Conservation (phyloP, 129 eudicot species). For the Artemisia annua region DNA sequence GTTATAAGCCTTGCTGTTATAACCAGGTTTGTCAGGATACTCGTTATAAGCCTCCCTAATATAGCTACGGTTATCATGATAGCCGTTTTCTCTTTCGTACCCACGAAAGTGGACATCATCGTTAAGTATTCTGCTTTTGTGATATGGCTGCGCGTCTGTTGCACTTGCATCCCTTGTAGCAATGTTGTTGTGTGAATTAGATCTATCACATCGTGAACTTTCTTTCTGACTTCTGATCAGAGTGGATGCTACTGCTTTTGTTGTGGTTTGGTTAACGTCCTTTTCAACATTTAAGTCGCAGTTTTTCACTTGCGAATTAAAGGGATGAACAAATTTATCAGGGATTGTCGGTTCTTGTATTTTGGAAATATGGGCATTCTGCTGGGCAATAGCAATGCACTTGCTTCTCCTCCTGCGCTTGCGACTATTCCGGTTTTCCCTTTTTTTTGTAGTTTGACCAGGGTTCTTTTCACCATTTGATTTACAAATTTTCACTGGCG, state of each 20-base stretch:
- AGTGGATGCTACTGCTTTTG: not conserved
- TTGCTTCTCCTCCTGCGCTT: too few relatives aligned
- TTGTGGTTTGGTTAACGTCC: too few relatives aligned
- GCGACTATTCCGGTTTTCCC: too few relatives aligned
- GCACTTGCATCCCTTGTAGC: constrained; percentile 21
- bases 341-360: not conserved
- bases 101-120: not conserved
- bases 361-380: not conserved
- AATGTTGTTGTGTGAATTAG: not conserved
- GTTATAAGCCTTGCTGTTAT: constrained; percentile 2
- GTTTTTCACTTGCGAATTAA: not conserved
- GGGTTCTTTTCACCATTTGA: not conserved
- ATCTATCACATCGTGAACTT: not conserved
- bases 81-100: not conserved
- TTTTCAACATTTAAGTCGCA: not conserved
- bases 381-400: too few relatives aligned
- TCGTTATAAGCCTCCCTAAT: not conserved
- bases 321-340: constrained; percentile 10
- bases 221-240: not conserved
- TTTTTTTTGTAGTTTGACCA: not conserved
- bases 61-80: not conserved
- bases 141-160: not conserved
- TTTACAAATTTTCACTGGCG: too few relatives aligned
- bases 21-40: too few relatives aligned
- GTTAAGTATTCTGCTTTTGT: too few relatives aligned